Evolutionary conservation across 306 rosid species (phyloP).

Genomic region (Fagus crenata): DNA sequence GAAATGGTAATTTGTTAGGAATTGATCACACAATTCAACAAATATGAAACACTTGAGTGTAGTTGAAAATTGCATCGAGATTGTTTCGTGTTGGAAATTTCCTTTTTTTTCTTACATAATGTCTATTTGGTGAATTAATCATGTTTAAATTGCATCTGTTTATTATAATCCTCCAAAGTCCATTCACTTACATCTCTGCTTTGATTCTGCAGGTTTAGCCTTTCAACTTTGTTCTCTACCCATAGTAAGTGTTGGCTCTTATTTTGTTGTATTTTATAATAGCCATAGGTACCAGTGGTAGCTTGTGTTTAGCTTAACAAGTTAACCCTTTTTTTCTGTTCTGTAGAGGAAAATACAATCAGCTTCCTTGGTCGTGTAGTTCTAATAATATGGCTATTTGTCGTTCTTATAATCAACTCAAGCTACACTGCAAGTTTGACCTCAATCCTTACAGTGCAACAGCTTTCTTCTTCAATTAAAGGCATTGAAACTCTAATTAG

Average conservation of each 20-base stretch:
- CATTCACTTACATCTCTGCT: background rate
- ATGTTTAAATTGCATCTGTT: background rate
- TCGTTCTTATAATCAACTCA: slow-evolving; percentile 85
- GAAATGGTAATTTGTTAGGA: background rate
- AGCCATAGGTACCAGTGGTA: slow-evolving; percentile 8
- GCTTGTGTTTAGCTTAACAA: slow-evolving; percentile 24
- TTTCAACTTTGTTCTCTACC: slow-evolving; percentile 71
- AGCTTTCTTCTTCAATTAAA: slow-evolving; percentile 71
- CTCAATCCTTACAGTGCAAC: slow-evolving; percentile 93
- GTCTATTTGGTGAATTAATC: background rate
- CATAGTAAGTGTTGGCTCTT: slow-evolving; percentile 63
- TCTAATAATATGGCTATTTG: slow-evolving; percentile 85
- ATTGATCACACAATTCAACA: background rate
- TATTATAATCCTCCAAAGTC: background rate
- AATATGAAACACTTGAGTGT: background rate
- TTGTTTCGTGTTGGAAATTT: background rate
- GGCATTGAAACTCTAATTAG: slow-evolving; percentile 67
- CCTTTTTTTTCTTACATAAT: background rate
- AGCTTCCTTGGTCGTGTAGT: slow-evolving; percentile 89
- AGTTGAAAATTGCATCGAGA: background rate
- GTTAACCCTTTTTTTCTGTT: slow-evolving; percentile 2
- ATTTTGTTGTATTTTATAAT: slow-evolving; percentile 14
- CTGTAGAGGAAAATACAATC: slow-evolving; percentile 83
- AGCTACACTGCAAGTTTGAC: slow-evolving; percentile 98
- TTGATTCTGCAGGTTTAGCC: slow-evolving; percentile 53